A percentile compares a stretch with the other conserved stretches of the same genome.
Evolutionary conservation across 2,329 filamentous ascomycete species (phyloP).

Genomic region (Penicillium concentricum): DNA sequence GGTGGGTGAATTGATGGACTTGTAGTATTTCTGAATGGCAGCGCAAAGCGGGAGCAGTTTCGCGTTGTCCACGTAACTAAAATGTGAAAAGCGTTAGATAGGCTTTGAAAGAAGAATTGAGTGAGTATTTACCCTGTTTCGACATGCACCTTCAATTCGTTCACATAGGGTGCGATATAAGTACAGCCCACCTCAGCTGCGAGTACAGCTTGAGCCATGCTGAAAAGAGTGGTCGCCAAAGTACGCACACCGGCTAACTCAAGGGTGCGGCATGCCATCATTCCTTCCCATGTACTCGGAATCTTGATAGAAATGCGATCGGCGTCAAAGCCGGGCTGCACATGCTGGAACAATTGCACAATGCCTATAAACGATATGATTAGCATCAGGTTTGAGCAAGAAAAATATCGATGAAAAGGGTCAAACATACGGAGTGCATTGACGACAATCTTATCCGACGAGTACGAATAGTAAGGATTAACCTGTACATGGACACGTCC

Average conservation of each 20-base stretch:
- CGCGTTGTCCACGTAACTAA: constrained; percentile 28
- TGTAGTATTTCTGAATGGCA: constrained; percentile 55
- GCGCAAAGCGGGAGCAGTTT: constrained; percentile 50
- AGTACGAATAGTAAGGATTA: constrained; percentile 58
- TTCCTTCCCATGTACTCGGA: constrained; percentile 62
- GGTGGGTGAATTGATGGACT: constrained; percentile 39
- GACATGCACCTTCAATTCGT: constrained; percentile 64
- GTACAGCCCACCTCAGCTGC: constrained; percentile 59
- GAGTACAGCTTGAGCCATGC: constrained; percentile 58
- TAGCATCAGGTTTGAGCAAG: background rate
- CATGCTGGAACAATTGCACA: constrained; percentile 46
- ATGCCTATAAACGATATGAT: constrained; percentile 44
- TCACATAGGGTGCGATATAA: constrained; percentile 65
- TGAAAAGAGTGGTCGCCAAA: constrained; percentile 63
- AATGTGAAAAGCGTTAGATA: background rate
- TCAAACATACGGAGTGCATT: constrained; percentile 51
- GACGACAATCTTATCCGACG: constrained; percentile 48
- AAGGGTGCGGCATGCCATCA: constrained; percentile 58
- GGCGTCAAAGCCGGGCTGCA: constrained; percentile 47
- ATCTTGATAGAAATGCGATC: constrained; percentile 63
- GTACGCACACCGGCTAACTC: constrained; percentile 57
- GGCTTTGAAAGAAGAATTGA: background rate
- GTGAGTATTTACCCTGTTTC: constrained; percentile 35
- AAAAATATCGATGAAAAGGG: background rate
- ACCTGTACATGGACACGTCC: constrained; percentile 60